Evolutionary conservation across 345 rosid genomes (phyloP).

Genomic region (Eucalyptus tenuipes): DNA sequence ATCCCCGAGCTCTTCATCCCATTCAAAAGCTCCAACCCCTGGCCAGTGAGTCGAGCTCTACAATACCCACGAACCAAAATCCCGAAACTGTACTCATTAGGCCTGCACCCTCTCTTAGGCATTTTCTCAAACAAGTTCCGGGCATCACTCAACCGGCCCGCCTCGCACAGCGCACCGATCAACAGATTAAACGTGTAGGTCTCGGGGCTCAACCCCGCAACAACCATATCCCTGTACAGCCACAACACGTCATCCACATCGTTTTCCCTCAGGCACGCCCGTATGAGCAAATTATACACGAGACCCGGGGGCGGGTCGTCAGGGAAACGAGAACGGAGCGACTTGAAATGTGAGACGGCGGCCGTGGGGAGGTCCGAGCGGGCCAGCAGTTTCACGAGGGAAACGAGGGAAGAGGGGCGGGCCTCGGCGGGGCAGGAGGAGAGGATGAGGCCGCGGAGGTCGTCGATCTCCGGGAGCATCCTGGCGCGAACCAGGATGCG

Average conservation of each 20-base stretch:
- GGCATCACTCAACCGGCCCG: constrained; percentile 57
- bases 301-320: constrained; percentile 26
- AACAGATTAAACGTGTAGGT: constrained; percentile 77
- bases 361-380: constrained; percentile 29
- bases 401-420: constrained; percentile 23
- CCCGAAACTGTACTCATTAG: constrained; percentile 79
- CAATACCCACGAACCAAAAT: constrained; percentile 87
- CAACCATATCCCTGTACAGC: constrained; percentile 69
- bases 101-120: constrained; percentile 62
- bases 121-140: constrained; percentile 74
- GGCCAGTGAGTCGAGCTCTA: constrained; percentile 33
- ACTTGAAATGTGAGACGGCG: constrained; percentile 49
- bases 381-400: constrained; percentile 32
- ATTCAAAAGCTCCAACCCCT: constrained; percentile 53
- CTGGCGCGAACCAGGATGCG: constrained; percentile 51
- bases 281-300: constrained; percentile 53
- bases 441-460: constrained; percentile 45
- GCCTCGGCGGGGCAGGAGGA: constrained; percentile 6
- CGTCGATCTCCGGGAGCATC: constrained; percentile 57
- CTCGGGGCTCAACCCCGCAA: constrained; percentile 48
- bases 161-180: constrained; percentile 55
- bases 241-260: constrained; percentile 46
- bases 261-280: constrained; percentile 26
- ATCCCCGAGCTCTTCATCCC: constrained; percentile 39
- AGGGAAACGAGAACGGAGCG: constrained; percentile 40